These are phyloP conservation scores for Sordaria brevicollis DNA, from an alignment of 495 filamentous ascomycete species.

Conservation along the genomic window DNA sequence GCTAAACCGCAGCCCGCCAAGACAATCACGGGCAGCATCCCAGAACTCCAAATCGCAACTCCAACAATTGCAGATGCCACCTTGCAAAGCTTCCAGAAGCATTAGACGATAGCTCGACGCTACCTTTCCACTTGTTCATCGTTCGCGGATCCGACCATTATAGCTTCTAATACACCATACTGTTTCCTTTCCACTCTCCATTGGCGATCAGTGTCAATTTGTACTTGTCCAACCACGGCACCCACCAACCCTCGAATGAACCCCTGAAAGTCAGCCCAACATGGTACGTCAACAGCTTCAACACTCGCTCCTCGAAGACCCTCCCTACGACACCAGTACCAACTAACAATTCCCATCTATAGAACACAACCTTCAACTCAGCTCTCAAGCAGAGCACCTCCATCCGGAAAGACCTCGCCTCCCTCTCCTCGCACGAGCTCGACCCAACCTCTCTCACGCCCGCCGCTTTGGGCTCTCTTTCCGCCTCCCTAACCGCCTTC, in stretches of 20 bases:
- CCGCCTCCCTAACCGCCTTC: conserved; percentile 79
- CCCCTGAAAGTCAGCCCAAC: background rate
- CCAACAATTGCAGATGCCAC: background rate
- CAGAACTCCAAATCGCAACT: background rate
- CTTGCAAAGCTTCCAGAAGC: background rate
- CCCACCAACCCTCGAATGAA: background rate
- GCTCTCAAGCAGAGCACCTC: conserved; percentile 86
- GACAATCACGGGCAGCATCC: background rate
- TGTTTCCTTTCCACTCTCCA: background rate
- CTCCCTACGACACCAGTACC: background rate
- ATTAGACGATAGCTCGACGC: background rate
- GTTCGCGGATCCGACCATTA: background rate
- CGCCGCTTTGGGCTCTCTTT: conserved; percentile 36
- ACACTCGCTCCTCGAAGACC: background rate
- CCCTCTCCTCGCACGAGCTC: conserved; percentile 52
- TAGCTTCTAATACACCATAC: background rate
- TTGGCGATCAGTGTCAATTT: background rate
- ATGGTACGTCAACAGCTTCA: background rate
- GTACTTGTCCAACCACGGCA: background rate
- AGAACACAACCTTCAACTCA: conserved; percentile 93
- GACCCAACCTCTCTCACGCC: conserved; percentile 40
- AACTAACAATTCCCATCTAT: background rate
- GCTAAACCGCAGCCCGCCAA: background rate
- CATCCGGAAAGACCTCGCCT: conserved; percentile 73
- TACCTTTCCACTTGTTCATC: background rate